Evolutionary conservation across 2,329 filamentous ascomycete genomes (phyloP).

Genomic region (Xylariaceae sp.): DNA sequence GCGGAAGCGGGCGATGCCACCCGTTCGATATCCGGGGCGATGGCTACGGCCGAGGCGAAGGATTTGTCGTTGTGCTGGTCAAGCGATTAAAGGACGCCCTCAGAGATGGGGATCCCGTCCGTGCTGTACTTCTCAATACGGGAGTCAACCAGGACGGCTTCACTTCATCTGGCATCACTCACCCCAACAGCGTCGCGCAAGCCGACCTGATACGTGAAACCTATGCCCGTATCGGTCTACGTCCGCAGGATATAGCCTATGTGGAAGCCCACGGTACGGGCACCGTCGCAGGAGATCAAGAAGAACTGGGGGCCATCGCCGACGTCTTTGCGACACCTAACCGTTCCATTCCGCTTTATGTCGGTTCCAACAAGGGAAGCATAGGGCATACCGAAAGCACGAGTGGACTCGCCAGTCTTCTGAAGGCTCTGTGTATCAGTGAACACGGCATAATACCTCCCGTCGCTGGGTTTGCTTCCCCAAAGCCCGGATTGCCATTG

Average conservation of each 20-base stretch:
- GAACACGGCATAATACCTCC: conserved; percentile 24
- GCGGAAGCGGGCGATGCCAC: not conserved
- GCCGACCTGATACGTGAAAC: conserved; percentile 28
- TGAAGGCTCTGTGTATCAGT: conserved; percentile 21
- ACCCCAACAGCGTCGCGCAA: conserved; percentile 37
- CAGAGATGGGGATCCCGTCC: conserved; percentile 22
- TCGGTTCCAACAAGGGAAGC: conserved; percentile 23
- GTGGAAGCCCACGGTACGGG: conserved; percentile 31
- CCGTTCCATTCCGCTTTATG: not conserved
- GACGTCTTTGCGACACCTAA: conserved; percentile 7
- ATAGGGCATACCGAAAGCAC: conserved; percentile 28
- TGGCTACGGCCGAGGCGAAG: conserved; percentile 47
- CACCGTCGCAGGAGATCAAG: conserved; percentile 17
- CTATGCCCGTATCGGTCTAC: conserved; percentile 30
- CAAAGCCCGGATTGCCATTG: conserved; percentile 24
- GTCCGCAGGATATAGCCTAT: conserved; percentile 19
- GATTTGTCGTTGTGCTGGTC: conserved; percentile 22
- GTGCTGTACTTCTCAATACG: conserved; percentile 36
- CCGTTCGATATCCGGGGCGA: conserved; percentile 37
- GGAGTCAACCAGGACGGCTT: conserved; percentile 38
- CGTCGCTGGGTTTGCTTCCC: conserved; percentile 27
- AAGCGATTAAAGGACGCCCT: conserved; percentile 41
- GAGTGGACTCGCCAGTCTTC: conserved; percentile 22
- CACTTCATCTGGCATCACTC: conserved; percentile 35
- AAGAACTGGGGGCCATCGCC: conserved; percentile 23